Conservation (phyloP, 2,329 filamentous ascomycete species). For the Fusarium sp. region DNA sequence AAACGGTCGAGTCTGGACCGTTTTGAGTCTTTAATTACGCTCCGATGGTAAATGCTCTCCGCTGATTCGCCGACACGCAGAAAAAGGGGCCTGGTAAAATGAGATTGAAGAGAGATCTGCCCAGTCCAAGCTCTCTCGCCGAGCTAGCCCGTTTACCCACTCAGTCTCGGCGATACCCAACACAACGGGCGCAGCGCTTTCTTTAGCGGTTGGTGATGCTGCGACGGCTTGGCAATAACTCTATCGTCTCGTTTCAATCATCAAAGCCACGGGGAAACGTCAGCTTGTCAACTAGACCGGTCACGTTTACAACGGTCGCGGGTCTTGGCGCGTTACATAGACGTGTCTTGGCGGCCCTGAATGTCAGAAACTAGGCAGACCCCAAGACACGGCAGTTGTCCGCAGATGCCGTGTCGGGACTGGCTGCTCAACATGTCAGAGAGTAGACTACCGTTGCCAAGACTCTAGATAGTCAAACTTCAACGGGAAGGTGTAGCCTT, state of each 20-base stretch:
- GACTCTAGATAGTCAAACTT: background rate
- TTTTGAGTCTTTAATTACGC: slow-evolving; percentile 1
- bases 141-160: background rate
- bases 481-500: background rate
- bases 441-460: background rate
- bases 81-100: background rate
- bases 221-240: background rate
- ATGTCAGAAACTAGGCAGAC: background rate
- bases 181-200: background rate
- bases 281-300: background rate
- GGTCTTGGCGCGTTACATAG: background rate
- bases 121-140: background rate
- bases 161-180: background rate
- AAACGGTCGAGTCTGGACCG: background rate
- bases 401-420: background rate
- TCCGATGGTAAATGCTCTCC: background rate
- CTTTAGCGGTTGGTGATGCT: background rate
- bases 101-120: background rate
- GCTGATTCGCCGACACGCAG: background rate
- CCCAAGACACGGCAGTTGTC: background rate
- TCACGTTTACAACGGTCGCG: background rate
- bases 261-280: slow-evolving; percentile 7
- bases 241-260: background rate
- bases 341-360: background rate
- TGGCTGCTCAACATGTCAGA: background rate